These are phyloP conservation scores for Zalerion maritima DNA, from an alignment of 495 filamentous ascomycete species.

Conservation along the genomic window DNA sequence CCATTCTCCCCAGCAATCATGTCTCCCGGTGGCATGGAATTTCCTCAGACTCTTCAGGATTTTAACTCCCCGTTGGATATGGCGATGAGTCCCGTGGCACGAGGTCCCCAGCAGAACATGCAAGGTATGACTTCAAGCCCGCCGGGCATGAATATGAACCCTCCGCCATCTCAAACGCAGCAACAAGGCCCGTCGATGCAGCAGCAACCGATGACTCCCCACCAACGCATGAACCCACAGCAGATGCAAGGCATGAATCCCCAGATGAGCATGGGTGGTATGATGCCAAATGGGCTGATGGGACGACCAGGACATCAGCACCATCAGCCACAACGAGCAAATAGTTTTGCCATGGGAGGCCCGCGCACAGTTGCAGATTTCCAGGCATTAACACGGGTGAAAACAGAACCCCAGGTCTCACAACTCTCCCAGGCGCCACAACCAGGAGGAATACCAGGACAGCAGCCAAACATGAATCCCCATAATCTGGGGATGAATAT, in stretches of 20 bases:
- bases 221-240: constrained; percentile 18
- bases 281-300: too few species aligned
- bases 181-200: constrained; percentile 17
- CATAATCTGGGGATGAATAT: too few species aligned
- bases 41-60: constrained; percentile 17
- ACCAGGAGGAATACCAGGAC: too few species aligned
- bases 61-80: constrained; percentile 31
- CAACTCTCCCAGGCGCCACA: too few species aligned
- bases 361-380: constrained; percentile 33
- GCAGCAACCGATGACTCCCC: constrained; percentile 19
- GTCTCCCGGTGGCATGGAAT: constrained; percentile 28
- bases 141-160: too few species aligned
- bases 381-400: constrained; percentile 28
- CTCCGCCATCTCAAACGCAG: constrained; percentile 14
- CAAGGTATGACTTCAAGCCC: too few species aligned
- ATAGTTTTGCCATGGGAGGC: constrained; percentile 23
- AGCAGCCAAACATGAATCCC: too few species aligned
- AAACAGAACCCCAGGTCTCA: too few species aligned
- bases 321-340: constrained; percentile 22
- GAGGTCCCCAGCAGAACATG: too few species aligned
- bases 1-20: constrained; percentile 32
- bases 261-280: constrained; percentile 16
- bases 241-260: constrained; percentile 18
- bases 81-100: constrained; percentile 31
- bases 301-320: too few species aligned